A percentile compares a stretch with the other conserved stretches of the same genome.
Conservation (phyloP, 768 basidiomycete species). For the Gloeopeniophorella convolvens region DNA sequence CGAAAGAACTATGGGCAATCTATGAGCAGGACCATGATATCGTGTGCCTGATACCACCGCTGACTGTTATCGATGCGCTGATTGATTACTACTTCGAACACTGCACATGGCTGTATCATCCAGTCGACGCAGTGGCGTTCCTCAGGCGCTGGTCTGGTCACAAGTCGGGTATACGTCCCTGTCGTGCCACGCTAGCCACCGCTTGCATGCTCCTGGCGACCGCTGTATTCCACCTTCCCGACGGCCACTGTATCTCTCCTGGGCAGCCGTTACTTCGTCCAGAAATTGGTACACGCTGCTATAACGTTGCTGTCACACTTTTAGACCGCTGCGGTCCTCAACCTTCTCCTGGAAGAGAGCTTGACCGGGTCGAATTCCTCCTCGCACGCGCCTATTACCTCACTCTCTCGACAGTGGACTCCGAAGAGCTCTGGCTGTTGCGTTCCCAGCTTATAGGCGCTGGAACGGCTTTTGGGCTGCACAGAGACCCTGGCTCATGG, state of each 20-base stretch:
- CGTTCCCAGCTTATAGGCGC: slow-evolving; percentile 69
- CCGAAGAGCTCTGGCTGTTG: slow-evolving; percentile 76
- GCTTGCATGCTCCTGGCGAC: slow-evolving; percentile 19
- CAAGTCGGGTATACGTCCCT: slow-evolving; percentile 18
- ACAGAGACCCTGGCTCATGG: slow-evolving; percentile 80
- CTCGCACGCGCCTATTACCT: slow-evolving; percentile 68
- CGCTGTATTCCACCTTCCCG: slow-evolving; percentile 18
- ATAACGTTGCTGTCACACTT: slow-evolving; percentile 60
- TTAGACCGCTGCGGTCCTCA: slow-evolving; percentile 54
- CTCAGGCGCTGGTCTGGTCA: slow-evolving; percentile 17
- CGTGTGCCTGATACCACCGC: slow-evolving; percentile 17
- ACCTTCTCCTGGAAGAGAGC: slow-evolving; percentile 47
- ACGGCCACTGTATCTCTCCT: slow-evolving; percentile 14
- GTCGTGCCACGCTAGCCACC: slow-evolving; percentile 18
- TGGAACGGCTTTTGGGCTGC: slow-evolving; percentile 76
- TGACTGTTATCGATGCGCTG: slow-evolving; percentile 16
- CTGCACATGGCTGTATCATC: slow-evolving; percentile 18
- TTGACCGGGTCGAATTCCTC: slow-evolving; percentile 72
- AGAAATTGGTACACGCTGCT: slow-evolving; percentile 53
- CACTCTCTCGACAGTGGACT: slow-evolving; percentile 64
- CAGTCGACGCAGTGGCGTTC: slow-evolving; percentile 14
- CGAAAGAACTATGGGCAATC: slow-evolving; percentile 6
- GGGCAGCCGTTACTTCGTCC: slow-evolving; percentile 14
- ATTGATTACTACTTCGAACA: slow-evolving; percentile 20
- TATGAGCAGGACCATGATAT: slow-evolving; percentile 20